Evolutionary conservation across 495 filamentous ascomycete genomes (phyloP), one percentile per base, ranked within the genome.

Genomic region (Xylaria curta): DNA sequence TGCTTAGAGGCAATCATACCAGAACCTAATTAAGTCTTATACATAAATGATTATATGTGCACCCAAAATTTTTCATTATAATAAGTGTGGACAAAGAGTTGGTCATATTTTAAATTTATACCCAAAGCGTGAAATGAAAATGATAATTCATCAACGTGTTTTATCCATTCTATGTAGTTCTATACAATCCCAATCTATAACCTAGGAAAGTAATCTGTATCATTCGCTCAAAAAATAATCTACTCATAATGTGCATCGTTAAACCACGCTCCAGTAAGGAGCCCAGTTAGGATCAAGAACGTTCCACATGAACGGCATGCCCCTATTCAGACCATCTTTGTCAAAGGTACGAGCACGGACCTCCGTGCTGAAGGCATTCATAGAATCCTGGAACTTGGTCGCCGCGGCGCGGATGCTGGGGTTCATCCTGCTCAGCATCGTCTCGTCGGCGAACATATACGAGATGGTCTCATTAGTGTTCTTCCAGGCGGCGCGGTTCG

Each of bases 241-340:
- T n/a, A 38, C 58, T 21, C 26, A 53, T n/a, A 21, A 38, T 28
- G 9, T n/a, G 12, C 24, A 13, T 69, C 26, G 42, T 15, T 73
- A 73, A 7, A 68, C 60, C 19, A 68, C 65, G 47, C 40, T 46
- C 53, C 53, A 78, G 62, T 72, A 76, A 28, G 76, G 75, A 17
- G 73, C 69, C 38, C 66, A 56, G 60, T 75, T 75, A 2, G 79
- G 79, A 72, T 79, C 78, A 40, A 81, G 68, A 24, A 72, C 70
- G 24, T 71, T 77, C 79, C 79, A 83, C 7, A 82, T 47, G 68
- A 83, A 82, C 47, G 81, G 81, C 81, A 83, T 83, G 12, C 80
- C 81, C 63, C 79, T 76, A 40, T 66, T 72, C 21, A 83, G 72
- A 31, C 81, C 81, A 4, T 77, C 62, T 42, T 56, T 61, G 72